A percentile compares a stretch with the other conserved stretches of the same genome.
Conservation (phyloP, 1,139 yeast genomes). For the Candida tetrigidarum region DNA sequence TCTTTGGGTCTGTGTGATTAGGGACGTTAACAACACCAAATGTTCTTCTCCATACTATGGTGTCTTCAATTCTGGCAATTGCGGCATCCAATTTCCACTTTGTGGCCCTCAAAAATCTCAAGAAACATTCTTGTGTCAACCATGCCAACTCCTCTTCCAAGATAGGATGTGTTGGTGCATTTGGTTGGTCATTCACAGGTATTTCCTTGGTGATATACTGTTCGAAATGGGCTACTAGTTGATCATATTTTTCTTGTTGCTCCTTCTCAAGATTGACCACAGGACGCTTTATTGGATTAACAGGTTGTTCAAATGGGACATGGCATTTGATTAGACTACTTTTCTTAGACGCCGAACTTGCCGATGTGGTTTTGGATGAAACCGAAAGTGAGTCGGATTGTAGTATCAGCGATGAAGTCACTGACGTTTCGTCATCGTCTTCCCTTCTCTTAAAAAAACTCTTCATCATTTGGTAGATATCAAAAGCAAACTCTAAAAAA, state of each 20-base stretch:
- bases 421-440: slow-evolving; percentile 10
- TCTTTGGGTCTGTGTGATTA: slow-evolving; percentile 39
- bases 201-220: slow-evolving; percentile 24
- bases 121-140: slow-evolving; percentile 87
- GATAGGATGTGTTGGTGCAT: slow-evolving; percentile 27
- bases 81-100: slow-evolving; percentile 82
- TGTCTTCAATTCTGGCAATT: slow-evolving; percentile 70
- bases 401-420: not conserved
- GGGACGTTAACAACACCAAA: slow-evolving; percentile 78
- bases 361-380: slow-evolving; percentile 19
- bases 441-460: slow-evolving; percentile 25
- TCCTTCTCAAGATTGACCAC: slow-evolving; percentile 30
- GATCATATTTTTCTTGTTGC: slow-evolving; percentile 32
- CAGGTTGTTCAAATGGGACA: slow-evolving; percentile 46
- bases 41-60: slow-evolving; percentile 90
- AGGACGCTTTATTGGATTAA: slow-evolving; percentile 39
- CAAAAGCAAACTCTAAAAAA: no score
- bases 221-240: slow-evolving; percentile 29
- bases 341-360: slow-evolving; percentile 13
- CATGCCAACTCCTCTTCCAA: slow-evolving; percentile 75
- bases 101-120: slow-evolving; percentile 88
- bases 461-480: slow-evolving; percentile 31
- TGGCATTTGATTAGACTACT: slow-evolving; percentile 33
- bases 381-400: slow-evolving; percentile 17
- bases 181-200: slow-evolving; percentile 27